phyloP scores from a whole-genome alignment of 768 basidiomycete species.

The Gloeophyllum trabeum region DNA sequence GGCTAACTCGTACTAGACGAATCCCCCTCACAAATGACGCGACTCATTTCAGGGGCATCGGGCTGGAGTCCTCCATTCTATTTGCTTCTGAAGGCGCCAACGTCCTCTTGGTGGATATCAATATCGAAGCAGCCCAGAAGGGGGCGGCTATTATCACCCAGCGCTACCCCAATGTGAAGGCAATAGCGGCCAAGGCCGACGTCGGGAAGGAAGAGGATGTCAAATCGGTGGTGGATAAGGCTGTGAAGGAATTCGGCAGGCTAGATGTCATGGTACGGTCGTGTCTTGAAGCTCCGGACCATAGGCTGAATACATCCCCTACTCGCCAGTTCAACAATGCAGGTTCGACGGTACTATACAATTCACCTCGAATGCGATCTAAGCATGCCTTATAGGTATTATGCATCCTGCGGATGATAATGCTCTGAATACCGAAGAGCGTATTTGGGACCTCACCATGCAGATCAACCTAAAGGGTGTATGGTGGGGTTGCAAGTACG shows the following conservation, averaged over 20 bases:
- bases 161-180: constrained; percentile 59
- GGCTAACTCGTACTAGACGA: background rate
- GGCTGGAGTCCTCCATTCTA: constrained; percentile 88
- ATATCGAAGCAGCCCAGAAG: constrained; percentile 59
- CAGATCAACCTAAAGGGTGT: constrained; percentile 96
- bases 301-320: too few relatives aligned
- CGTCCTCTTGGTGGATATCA: constrained; percentile 84
- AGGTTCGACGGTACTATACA: too few relatives aligned
- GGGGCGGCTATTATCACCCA: constrained; percentile 51
- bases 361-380: too few relatives aligned
- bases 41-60: constrained; percentile 68
- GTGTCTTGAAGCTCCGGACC: too few relatives aligned
- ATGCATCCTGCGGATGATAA: constrained; percentile 96
- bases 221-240: constrained; percentile 67
- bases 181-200: constrained; percentile 66
- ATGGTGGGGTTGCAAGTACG: constrained; percentile 99
- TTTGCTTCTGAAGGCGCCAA: constrained; percentile 95
- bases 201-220: constrained; percentile 85
- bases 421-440: constrained; percentile 93
- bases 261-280: constrained; percentile 82
- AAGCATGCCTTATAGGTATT: constrained; percentile 48
- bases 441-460: constrained; percentile 92
- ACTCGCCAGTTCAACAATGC: constrained; percentile 99
- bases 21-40: background rate
- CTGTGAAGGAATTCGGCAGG: constrained; percentile 82